These are phyloP conservation scores for Jacaranda mimosifolia DNA, from an alignment of 257 asterid species.

Conservation along the genomic window DNA sequence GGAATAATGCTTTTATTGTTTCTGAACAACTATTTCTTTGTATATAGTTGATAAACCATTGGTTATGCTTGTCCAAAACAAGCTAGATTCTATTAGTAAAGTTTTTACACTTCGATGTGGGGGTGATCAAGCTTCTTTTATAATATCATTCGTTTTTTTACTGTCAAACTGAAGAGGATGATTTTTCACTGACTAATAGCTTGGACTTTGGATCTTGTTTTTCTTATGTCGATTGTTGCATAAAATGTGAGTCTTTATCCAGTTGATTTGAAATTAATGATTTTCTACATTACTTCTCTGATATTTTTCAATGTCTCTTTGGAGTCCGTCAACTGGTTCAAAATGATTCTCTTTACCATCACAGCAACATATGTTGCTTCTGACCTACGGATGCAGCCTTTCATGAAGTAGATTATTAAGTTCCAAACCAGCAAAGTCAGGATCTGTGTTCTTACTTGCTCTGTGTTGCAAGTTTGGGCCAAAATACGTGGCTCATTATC, in stretches of 20 bases:
- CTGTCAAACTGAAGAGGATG: constrained; percentile 1
- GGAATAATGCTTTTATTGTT: constrained; percentile 14
- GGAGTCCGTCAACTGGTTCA: constrained; percentile 1
- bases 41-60: constrained; percentile 22
- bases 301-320: neutral
- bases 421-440: constrained; percentile 23
- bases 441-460: constrained; percentile 7
- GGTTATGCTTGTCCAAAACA: constrained; percentile 5
- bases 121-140: neutral
- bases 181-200: constrained; percentile 9
- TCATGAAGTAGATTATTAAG: constrained; percentile 15
- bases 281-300: neutral
- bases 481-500: constrained; percentile 10
- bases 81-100: constrained; percentile 1
- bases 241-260: constrained; percentile 1
- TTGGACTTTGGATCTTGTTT: neutral
- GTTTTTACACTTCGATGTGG: constrained; percentile 20
- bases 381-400: constrained; percentile 14
- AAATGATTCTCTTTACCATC: neutral
- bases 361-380: neutral
- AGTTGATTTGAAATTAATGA: neutral
- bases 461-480: constrained; percentile 23
- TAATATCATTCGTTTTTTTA: neutral
- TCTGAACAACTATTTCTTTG: neutral
- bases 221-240: constrained; percentile 10